A percentile compares a stretch with the other conserved stretches of the same genome.
Conservation (phyloP, 108 stramenopile species). For the Cyclostephanos tholiformis region DNA sequence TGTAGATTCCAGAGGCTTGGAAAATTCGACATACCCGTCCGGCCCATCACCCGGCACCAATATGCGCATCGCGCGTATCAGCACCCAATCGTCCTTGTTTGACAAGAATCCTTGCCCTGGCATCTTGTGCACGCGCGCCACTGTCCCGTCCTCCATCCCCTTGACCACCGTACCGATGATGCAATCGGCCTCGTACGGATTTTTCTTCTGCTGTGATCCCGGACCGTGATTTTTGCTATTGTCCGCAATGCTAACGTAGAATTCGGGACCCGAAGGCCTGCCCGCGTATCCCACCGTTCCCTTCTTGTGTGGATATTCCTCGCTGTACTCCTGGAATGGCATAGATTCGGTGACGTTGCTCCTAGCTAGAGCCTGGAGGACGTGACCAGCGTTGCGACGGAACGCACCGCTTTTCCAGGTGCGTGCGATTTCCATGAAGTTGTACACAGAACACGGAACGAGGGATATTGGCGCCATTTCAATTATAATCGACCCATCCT, state of each 20-base stretch:
- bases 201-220: constrained; percentile 77
- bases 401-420: constrained; percentile 74
- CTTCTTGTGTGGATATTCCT: constrained; percentile 76
- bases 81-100: constrained; percentile 57
- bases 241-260: constrained; percentile 76
- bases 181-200: constrained; percentile 91
- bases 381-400: constrained; percentile 85
- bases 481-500: constrained; percentile 54
- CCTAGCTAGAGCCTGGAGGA: constrained; percentile 68
- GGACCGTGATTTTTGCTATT: constrained; percentile 85
- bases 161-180: constrained; percentile 81
- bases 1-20: constrained; percentile 21
- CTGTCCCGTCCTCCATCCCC: constrained; percentile 66
- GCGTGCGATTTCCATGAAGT: constrained; percentile 82
- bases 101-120: constrained; percentile 57
- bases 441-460: constrained; percentile 73
- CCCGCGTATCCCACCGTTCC: constrained; percentile 88
- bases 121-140: constrained; percentile 62
- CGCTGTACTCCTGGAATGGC: constrained; percentile 88
- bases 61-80: constrained; percentile 62
- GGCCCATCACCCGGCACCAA: constrained; percentile 39
- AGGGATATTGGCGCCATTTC: constrained; percentile 72
- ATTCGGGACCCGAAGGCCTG: constrained; percentile 81
- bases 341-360: constrained; percentile 48
- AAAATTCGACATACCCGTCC: constrained; percentile 47